Conservation (phyloP, 1,284 basidiomycete genomes). For the Takashimella tepidaria region DNA sequence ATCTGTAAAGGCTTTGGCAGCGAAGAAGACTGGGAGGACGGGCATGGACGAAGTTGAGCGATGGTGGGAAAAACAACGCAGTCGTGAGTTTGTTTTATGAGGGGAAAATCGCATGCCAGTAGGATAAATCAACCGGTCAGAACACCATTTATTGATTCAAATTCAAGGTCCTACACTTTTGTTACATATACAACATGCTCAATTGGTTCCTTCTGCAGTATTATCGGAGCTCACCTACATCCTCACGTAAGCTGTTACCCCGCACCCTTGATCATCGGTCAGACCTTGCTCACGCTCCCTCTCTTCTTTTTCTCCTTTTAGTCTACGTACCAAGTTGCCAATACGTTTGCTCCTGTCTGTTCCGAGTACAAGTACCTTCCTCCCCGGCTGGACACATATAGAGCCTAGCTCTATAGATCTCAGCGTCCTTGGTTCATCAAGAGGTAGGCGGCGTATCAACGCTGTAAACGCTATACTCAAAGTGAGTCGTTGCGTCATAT, state of each 20-base stretch:
- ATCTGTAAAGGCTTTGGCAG: slow-evolving; percentile 14
- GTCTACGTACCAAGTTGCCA: slow-evolving; percentile 25
- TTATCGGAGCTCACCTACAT: slow-evolving; percentile 38
- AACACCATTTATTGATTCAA: too few species aligned
- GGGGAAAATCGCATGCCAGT: slow-evolving; percentile 1
- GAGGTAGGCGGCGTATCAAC: slow-evolving; percentile 9
- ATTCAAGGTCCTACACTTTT: slow-evolving; percentile 23
- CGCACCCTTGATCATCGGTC: too few species aligned
- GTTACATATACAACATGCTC: slow-evolving; percentile 36
- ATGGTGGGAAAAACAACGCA: slow-evolving; percentile 24
- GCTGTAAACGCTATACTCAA: slow-evolving; percentile 27
- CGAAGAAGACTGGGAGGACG: slow-evolving; percentile 28
- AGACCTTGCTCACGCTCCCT: too few species aligned
- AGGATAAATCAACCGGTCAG: too few species aligned
- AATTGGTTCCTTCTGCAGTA: slow-evolving; percentile 21
- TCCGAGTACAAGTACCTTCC: slow-evolving; percentile 27
- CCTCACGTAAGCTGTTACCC: slow-evolving; percentile 23
- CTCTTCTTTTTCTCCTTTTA: slow-evolving; percentile 2
- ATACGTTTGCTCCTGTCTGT: slow-evolving; percentile 37
- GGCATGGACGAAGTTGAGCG: slow-evolving; percentile 36
- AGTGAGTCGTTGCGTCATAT: slow-evolving; percentile 13
- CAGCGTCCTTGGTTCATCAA: slow-evolving; percentile 23
- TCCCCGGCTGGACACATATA: slow-evolving; percentile 25
- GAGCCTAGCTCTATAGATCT: slow-evolving; percentile 34
- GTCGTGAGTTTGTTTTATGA: slow-evolving; percentile 10